Evolutionary conservation across 257 asterid genomes (phyloP).

Genomic region (Gentiana straminea): DNA sequence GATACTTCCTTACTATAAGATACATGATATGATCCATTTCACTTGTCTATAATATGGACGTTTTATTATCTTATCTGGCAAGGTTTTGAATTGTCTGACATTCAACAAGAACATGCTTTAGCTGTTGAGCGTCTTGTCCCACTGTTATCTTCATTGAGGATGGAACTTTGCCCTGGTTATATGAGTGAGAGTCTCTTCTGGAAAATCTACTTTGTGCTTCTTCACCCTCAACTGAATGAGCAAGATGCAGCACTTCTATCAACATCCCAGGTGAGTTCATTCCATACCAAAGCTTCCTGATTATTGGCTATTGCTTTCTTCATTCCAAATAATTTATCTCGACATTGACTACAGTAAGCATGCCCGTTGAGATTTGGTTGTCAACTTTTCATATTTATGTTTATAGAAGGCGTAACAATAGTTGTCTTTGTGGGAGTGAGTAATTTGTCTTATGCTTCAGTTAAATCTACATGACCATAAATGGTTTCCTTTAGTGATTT

Average conservation of each 20-base stretch:
- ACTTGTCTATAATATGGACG: neutral
- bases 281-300: neutral
- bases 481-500: too few species aligned
- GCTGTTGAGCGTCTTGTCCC: constrained; percentile 83
- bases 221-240: constrained; percentile 63
- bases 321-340: too few species aligned
- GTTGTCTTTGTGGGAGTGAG: neutral
- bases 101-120: constrained; percentile 89
- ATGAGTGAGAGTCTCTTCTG: constrained; percentile 83
- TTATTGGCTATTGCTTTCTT: too few species aligned
- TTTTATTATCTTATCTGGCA: constrained; percentile 3
- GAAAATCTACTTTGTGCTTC: constrained; percentile 86
- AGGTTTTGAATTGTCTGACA: constrained; percentile 74
- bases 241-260: constrained; percentile 55
- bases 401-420: too few species aligned
- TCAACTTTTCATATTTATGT: too few species aligned
- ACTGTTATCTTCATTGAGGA: constrained; percentile 66
- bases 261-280: constrained; percentile 59
- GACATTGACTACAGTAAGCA: too few species aligned
- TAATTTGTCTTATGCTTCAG: too few species aligned
- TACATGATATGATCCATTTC: too few species aligned
- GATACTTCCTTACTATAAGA: too few species aligned
- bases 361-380: too few species aligned
- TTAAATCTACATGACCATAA: too few species aligned
- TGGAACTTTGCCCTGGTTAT: constrained; percentile 81